Evolutionary conservation across 352 stramenopile genomes (phyloP).

Genomic region (Peronosclerospora sorghi): DNA sequence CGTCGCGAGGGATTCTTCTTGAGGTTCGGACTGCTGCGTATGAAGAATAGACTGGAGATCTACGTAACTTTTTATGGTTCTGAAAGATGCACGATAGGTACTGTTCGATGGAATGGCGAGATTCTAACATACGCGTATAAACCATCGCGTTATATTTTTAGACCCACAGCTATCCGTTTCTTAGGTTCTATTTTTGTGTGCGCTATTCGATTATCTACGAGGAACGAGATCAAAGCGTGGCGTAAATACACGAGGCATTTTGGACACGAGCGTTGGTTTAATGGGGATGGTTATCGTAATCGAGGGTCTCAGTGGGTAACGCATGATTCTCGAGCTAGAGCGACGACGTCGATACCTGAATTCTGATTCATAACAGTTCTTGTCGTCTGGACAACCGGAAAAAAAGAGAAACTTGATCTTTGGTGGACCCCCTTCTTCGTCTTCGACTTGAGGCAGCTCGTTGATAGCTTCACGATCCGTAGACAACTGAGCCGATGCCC

Average conservation of each 20-base stretch:
- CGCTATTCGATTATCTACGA: no score
- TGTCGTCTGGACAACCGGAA: conserved; percentile 25
- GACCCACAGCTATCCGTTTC: no score
- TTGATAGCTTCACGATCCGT: conserved; percentile 1
- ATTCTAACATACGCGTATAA: no score
- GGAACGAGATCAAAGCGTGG: conserved; percentile 7
- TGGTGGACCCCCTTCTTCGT: conserved; percentile 1
- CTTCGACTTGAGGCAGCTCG: conserved; percentile 5
- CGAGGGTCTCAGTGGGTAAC: conserved; percentile 7
- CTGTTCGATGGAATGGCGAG: no score
- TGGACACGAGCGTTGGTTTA: conserved; percentile 31
- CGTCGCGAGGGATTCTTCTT: no score
- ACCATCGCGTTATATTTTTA: no score
- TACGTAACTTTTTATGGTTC: no score
- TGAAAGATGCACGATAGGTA: no score
- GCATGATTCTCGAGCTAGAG: conserved; percentile 2
- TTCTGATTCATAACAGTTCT: conserved; percentile 23
- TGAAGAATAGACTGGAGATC: no score
- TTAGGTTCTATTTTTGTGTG: no score
- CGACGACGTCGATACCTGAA: conserved; percentile 11
- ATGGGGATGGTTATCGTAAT: conserved; percentile 22
- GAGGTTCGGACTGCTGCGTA: no score
- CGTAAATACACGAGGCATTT: conserved; percentile 30
- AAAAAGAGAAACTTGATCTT: conserved; percentile 58
- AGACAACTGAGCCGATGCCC: conserved; percentile 5